Evolutionary conservation across 2,329 filamentous ascomycete genomes (phyloP).

Genomic region (Fusarium heterosporum): DNA sequence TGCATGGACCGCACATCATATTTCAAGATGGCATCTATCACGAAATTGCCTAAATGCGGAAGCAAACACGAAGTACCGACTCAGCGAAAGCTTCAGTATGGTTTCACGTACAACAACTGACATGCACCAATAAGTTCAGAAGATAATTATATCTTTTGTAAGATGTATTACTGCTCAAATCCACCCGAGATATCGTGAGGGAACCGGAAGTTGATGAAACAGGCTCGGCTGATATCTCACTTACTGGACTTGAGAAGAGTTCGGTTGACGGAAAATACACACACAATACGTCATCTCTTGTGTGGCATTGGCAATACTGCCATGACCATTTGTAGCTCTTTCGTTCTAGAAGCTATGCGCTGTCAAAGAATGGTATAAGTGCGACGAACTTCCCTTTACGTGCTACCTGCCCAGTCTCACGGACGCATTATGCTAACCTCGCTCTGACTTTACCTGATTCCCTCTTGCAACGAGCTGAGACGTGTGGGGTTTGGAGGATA

Average conservation of each 20-base stretch:
- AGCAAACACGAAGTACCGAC: slow-evolving; percentile 21
- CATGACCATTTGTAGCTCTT: slow-evolving; percentile 3
- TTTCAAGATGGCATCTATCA: slow-evolving; percentile 20
- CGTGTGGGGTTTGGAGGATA: slow-evolving; percentile 17
- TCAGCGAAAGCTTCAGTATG: slow-evolving; percentile 16
- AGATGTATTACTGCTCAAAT: not conserved
- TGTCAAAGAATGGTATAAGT: slow-evolving; percentile 6
- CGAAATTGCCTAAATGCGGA: slow-evolving; percentile 5
- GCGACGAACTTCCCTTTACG: slow-evolving; percentile 20
- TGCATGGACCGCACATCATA: slow-evolving; percentile 13
- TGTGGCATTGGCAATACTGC: slow-evolving; percentile 7
- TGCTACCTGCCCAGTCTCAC: slow-evolving; percentile 18
- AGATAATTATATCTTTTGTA: slow-evolving; percentile 5
- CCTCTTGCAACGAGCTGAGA: slow-evolving; percentile 29
- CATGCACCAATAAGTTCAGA: slow-evolving; percentile 2
- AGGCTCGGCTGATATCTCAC: not conserved
- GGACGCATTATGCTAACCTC: slow-evolving; percentile 10
- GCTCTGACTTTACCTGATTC: slow-evolving; percentile 18
- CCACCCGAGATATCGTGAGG: not conserved
- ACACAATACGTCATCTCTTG: slow-evolving; percentile 2
- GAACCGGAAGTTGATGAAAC: not conserved
- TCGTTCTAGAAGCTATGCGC: slow-evolving; percentile 9
- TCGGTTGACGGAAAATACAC: not conserved
- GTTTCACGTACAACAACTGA: slow-evolving; percentile 11
- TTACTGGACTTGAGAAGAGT: not conserved